Conservation (phyloP, 2,329 filamentous ascomycete species). For the Tolypocladium guangdongense region DNA sequence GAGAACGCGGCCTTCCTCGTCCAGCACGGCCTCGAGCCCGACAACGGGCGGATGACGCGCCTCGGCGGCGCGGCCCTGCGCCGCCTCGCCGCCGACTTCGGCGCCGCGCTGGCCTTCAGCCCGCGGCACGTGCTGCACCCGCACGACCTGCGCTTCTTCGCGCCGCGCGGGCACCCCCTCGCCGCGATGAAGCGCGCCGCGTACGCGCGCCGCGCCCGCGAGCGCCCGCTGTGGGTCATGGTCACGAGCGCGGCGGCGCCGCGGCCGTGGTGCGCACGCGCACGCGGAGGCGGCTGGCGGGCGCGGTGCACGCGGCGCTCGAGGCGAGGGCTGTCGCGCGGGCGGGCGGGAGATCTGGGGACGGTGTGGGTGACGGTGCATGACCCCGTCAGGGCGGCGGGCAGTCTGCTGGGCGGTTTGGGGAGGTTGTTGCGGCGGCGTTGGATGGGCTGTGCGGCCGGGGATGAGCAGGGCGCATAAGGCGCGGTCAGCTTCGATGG, state of each 20-base stretch:
- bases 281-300: conserved; percentile 13
- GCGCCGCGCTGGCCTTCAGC: conserved; percentile 14
- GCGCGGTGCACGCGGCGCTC: conserved; percentile 16
- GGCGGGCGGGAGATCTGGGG: conserved; percentile 9
- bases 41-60: conserved; percentile 10
- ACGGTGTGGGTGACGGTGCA: conserved; percentile 14
- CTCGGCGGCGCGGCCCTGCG: conserved; percentile 4
- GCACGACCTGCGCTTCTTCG: conserved; percentile 21
- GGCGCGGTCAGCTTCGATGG: no score
- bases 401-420: conserved; percentile 9
- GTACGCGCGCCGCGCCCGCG: conserved; percentile 14
- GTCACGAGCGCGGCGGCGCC: conserved; percentile 5
- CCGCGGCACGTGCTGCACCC: conserved; percentile 20
- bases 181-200: conserved; percentile 11
- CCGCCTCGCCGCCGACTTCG: conserved; percentile 8
- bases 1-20: conserved; percentile 17
- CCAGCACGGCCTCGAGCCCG: conserved; percentile 11
- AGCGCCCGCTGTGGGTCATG: conserved; percentile 23
- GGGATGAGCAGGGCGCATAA: no score
- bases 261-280: conserved; percentile 15
- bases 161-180: conserved; percentile 21
- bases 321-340: conserved; percentile 5
- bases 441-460: conserved; percentile 4
- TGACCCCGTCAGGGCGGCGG: conserved; percentile 8
- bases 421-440: conserved; percentile 7